Conservation (phyloP, 768 basidiomycete species). For the Auriscalpium orientale region DNA sequence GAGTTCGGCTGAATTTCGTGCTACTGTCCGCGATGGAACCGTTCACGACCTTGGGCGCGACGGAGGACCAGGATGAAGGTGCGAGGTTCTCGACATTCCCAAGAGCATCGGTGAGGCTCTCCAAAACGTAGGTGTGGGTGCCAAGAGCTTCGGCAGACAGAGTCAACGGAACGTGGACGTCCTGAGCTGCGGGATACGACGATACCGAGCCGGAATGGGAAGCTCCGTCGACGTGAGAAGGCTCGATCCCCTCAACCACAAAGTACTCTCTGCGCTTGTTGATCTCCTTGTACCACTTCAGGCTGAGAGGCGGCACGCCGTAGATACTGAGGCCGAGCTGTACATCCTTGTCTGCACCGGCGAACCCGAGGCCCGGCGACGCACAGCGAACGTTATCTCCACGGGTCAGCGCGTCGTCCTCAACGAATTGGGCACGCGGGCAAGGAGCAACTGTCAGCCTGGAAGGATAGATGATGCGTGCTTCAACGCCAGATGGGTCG, state of each 20-base stretch:
- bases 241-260: constrained; percentile 80
- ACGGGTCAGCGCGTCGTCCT: constrained; percentile 31
- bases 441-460: constrained; percentile 76
- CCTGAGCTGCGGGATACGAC: constrained; percentile 36
- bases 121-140: constrained; percentile 64
- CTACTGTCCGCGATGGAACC: constrained; percentile 23
- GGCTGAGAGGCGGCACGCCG: constrained; percentile 70
- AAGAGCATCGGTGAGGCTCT: constrained; percentile 75
- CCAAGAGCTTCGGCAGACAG: constrained; percentile 58
- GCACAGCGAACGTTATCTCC: constrained; percentile 52
- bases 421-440: constrained; percentile 62
- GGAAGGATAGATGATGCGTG: constrained; percentile 57
- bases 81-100: constrained; percentile 48
- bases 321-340: constrained; percentile 56
- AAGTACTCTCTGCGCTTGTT: constrained; percentile 63
- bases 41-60: constrained; percentile 11
- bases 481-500: constrained; percentile 63
- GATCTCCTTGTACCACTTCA: constrained; percentile 68
- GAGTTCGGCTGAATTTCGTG: constrained; percentile 47
- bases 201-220: constrained; percentile 13
- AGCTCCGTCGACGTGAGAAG: constrained; percentile 29
- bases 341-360: constrained; percentile 52
- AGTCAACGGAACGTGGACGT: constrained; percentile 60
- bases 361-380: constrained; percentile 21
- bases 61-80: background rate